Conservation (phyloP, 257 asterid genomes). For the Solanum virginianum region DNA sequence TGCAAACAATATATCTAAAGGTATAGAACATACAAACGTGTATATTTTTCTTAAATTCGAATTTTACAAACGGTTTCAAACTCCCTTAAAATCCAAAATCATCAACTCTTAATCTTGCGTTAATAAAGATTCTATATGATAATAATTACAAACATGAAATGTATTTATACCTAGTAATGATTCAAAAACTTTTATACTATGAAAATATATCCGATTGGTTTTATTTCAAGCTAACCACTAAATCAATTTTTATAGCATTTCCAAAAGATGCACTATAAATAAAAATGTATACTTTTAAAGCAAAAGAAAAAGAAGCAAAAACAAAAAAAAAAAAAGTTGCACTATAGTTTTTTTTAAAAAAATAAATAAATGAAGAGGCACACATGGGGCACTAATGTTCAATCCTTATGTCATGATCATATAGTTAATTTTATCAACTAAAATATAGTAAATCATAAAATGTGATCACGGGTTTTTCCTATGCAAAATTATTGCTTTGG, state of each 20-base stretch:
- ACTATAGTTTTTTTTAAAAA: neutral
- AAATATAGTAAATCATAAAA: neutral
- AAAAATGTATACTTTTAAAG: neutral
- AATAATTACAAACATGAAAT: neutral
- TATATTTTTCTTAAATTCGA: neutral
- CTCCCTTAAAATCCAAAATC: neutral
- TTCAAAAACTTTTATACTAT: neutral
- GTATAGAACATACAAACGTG: neutral
- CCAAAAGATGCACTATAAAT: neutral
- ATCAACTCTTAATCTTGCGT: neutral
- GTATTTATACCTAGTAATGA: neutral
- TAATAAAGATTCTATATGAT: neutral
- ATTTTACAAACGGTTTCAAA: neutral
- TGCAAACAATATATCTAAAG: neutral
- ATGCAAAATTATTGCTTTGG: neutral
- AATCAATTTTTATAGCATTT: neutral
- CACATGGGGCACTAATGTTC: slow-evolving; percentile 18
- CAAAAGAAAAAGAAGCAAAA: neutral
- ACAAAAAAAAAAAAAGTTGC: neutral
- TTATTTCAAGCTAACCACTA: neutral
- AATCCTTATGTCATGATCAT: slow-evolving; percentile 24
- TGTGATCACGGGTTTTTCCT: neutral
- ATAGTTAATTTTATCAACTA: slow-evolving; percentile 3
- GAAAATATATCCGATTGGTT: neutral
- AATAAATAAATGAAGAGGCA: neutral